phyloP scores from a whole-genome alignment of 176 grass and related monocot genomes.

The Eremochloa ophiuroides region DNA sequence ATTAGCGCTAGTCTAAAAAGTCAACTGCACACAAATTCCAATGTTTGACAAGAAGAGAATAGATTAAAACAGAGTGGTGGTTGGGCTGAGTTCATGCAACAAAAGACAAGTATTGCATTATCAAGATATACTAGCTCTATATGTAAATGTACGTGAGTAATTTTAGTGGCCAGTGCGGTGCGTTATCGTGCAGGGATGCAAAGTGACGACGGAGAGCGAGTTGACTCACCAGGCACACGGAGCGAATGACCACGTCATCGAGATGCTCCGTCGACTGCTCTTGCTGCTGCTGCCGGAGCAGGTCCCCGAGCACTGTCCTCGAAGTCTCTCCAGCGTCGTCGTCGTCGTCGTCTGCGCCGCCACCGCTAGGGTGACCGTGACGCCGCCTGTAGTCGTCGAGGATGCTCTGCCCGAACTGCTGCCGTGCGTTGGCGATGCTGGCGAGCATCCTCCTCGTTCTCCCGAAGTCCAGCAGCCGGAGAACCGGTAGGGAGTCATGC shows the following conservation, averaged over 20 bases:
- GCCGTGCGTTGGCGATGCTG: slow-evolving; percentile 24
- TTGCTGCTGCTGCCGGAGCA: slow-evolving; percentile 54
- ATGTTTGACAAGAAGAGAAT: no score
- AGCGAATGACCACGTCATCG: slow-evolving; percentile 50
- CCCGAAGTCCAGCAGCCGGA: slow-evolving; percentile 44
- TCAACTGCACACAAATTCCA: no score
- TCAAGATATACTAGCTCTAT: no score
- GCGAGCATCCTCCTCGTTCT: slow-evolving; percentile 23
- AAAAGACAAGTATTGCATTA: no score
- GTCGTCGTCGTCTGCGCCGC: not conserved
- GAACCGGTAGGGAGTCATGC: slow-evolving; percentile 50
- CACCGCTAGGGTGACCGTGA: not conserved
- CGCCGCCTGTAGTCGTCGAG: slow-evolving; percentile 45
- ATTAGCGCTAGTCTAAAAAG: no score
- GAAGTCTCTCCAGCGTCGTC: not conserved
- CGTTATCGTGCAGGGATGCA: not conserved
- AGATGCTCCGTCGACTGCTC: slow-evolving; percentile 43
- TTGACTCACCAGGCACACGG: slow-evolving; percentile 48
- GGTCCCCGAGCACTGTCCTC: slow-evolving; percentile 51
- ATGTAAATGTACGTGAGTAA: no score
- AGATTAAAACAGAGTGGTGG: no score
- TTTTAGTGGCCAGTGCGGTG: no score
- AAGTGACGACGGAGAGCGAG: not conserved
- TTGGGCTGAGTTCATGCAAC: no score
- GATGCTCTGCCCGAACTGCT: slow-evolving; percentile 37